Evolutionary conservation across 352 stramenopile genomes (phyloP).

Genomic region (Pythium guiyangense): DNA sequence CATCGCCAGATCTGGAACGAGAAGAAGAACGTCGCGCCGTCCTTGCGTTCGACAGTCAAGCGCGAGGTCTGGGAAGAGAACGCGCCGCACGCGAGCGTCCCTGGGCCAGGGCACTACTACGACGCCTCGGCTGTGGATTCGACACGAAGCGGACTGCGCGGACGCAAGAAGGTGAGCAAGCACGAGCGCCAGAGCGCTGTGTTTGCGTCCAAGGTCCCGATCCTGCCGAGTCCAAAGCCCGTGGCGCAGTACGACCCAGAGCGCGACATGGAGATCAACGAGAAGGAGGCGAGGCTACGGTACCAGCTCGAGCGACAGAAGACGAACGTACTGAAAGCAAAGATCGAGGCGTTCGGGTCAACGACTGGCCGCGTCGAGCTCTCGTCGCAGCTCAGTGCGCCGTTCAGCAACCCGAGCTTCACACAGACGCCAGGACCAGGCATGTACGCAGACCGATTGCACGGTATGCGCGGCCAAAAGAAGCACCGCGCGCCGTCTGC

Average conservation of each 20-base stretch:
- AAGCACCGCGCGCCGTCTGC: conserved; percentile 5
- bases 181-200: conserved; percentile 46
- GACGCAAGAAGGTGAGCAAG: conserved; percentile 9
- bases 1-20: conserved; percentile 59
- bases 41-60: conserved; percentile 64
- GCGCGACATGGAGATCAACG: conserved; percentile 52
- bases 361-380: conserved; percentile 51
- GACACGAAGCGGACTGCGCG: background rate
- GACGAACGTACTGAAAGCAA: conserved; percentile 17
- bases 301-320: conserved; percentile 25
- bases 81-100: conserved; percentile 36
- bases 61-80: conserved; percentile 73
- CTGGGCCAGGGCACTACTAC: conserved; percentile 64
- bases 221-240: conserved; percentile 41
- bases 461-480: conserved; percentile 10
- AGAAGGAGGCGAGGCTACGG: conserved; percentile 42
- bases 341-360: conserved; percentile 68
- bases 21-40: conserved; percentile 58
- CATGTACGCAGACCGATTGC: conserved; percentile 30
- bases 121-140: background rate
- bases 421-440: conserved; percentile 53
- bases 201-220: conserved; percentile 74
- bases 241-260: conserved; percentile 46
- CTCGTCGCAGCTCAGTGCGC: conserved; percentile 46
- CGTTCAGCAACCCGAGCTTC: conserved; percentile 55